A percentile compares a stretch with the other conserved stretches of the same genome.
These are phyloP conservation scores for Xylaria sp. DNA, from an alignment of 2,329 filamentous ascomycete genomes.

Conservation along the genomic window DNA sequence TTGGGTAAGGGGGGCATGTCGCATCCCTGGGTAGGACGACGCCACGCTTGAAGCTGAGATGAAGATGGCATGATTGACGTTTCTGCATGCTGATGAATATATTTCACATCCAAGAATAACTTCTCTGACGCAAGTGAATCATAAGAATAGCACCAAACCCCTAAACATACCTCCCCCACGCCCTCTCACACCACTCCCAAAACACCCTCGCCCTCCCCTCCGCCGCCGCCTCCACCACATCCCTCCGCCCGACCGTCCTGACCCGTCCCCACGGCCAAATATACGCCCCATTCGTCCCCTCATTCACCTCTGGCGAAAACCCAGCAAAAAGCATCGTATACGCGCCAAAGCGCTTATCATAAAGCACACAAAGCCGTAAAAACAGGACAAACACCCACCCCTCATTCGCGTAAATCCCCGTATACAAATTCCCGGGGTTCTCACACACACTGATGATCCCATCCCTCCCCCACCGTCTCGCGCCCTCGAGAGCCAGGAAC, in stretches of 20 bases:
- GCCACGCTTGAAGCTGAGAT: no score
- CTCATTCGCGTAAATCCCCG: conserved; percentile 1
- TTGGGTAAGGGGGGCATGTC: no score
- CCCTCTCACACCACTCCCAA: conserved; percentile 14
- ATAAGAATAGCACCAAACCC: no score
- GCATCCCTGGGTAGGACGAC: no score
- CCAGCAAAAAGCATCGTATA: conserved; percentile 5
- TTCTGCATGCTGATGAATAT: no score
- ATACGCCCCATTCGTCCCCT: conserved; percentile 8
- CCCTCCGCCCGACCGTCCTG: background rate
- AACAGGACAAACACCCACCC: conserved; percentile 8
- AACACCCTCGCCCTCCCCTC: conserved; percentile 10
- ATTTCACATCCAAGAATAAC: no score
- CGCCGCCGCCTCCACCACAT: conserved; percentile 5
- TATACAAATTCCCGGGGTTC: conserved; percentile 9
- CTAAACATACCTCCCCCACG: no score
- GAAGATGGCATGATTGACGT: no score
- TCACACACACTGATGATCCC: conserved; percentile 9
- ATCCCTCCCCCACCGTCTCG: background rate
- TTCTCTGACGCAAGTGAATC: no score
- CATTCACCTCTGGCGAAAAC: conserved; percentile 2
- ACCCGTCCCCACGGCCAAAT: conserved; percentile 10
- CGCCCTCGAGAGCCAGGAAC: conserved; percentile 11
- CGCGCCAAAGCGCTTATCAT: background rate
- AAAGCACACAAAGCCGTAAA: background rate